Percentiles rank a stretch among this genome's conserved stretches.
Evolutionary conservation across 2,329 filamentous ascomycete genomes (phyloP).

Genomic region (Aspergillus bombycis): DNA sequence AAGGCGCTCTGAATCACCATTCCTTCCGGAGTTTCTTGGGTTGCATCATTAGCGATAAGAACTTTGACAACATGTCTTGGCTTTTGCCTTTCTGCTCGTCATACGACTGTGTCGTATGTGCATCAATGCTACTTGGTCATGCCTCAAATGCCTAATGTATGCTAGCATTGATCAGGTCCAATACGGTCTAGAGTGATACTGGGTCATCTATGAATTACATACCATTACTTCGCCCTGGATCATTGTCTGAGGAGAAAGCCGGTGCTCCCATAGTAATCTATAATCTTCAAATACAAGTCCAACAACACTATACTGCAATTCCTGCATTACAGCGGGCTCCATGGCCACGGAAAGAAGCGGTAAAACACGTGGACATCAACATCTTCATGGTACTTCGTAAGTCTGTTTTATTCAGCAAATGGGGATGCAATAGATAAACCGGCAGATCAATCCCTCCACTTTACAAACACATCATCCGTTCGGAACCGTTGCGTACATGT

Average conservation of each 20-base stretch:
- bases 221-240: not conserved
- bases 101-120: not conserved
- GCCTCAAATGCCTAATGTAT: not conserved
- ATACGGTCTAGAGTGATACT: not conserved
- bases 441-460: conserved; percentile 67
- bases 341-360: not conserved
- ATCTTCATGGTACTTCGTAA: not conserved
- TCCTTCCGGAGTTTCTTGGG: conserved; percentile 4
- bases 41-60: conserved; percentile 9
- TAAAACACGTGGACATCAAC: not conserved
- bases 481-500: conserved; percentile 83
- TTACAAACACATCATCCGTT: conserved; percentile 78
- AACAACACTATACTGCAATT: not conserved
- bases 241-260: not conserved
- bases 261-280: not conserved
- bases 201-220: not conserved
- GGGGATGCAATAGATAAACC: not conserved
- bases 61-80: not conserved
- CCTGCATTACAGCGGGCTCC: not conserved
- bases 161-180: not conserved
- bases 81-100: not conserved
- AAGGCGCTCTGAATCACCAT: conserved; percentile 5
- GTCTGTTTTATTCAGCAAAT: not conserved
- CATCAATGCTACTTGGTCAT: not conserved
- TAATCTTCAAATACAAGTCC: not conserved